These are phyloP conservation scores for Obba rivulosa DNA, from an alignment of 768 basidiomycete genomes.

Conservation along the genomic window DNA sequence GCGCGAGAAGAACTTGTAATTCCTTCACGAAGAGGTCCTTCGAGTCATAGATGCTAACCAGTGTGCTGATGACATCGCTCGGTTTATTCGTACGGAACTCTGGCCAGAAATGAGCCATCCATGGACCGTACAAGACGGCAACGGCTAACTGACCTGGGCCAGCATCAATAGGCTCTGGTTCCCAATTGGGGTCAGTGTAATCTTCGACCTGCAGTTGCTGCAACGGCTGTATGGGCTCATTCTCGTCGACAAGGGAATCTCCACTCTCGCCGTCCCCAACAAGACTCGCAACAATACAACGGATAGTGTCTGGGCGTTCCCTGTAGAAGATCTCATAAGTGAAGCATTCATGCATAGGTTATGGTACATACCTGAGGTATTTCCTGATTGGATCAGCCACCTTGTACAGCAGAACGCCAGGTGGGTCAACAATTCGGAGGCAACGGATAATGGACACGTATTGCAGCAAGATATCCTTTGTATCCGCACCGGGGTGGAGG, in stretches of 20 bases:
- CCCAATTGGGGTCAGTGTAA: slow-evolving; percentile 89
- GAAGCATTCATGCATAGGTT: background rate
- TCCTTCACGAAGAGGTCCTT: slow-evolving; percentile 96
- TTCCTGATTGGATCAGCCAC: slow-evolving; percentile 89
- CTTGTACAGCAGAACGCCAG: slow-evolving; percentile 87
- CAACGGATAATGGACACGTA: slow-evolving; percentile 93
- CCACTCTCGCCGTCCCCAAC: slow-evolving; percentile 82
- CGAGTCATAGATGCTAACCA: slow-evolving; percentile 96
- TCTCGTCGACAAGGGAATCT: slow-evolving; percentile 81
- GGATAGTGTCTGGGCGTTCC: slow-evolving; percentile 87
- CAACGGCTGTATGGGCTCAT: slow-evolving; percentile 71
- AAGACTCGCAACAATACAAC: slow-evolving; percentile 86
- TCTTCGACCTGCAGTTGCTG: slow-evolving; percentile 79
- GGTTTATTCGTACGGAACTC: slow-evolving; percentile 91
- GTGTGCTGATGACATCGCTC: slow-evolving; percentile 90
- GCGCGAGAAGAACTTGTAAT: slow-evolving; percentile 86
- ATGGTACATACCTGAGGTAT: slow-evolving; percentile 67
- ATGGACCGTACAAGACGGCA: background rate
- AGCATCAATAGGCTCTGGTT: slow-evolving; percentile 94
- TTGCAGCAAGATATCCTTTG: slow-evolving; percentile 81
- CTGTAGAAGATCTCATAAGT: slow-evolving; percentile 32
- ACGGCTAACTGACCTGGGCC: slow-evolving; percentile 64
- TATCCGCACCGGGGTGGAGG: slow-evolving; percentile 94
- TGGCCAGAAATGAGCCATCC: slow-evolving; percentile 24
- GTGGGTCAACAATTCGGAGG: slow-evolving; percentile 85